Evolutionary conservation across 148 eudicot genomes (phyloP), one percentile per base, ranked within the genome.

Genomic region (Dysphania ambrosioides): DNA sequence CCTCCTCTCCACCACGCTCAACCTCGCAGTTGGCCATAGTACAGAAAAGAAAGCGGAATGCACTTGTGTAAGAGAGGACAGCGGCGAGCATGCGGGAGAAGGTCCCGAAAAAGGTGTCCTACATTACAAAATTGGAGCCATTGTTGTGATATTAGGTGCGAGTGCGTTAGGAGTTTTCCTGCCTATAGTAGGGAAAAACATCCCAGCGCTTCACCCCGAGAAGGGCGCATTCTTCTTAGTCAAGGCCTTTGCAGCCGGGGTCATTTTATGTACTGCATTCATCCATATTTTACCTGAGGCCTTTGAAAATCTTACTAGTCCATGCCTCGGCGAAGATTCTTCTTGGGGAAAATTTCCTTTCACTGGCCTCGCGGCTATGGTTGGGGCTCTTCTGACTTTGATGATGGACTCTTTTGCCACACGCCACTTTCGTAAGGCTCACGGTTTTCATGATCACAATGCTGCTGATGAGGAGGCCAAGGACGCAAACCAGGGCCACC

Each of bases 211-310:
- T 1, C 27, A 57, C 4, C 87, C 87, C 0, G 78, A 55, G 12
- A 80, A 73, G 30, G 74, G 75, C 15, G n/a, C 75, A 8, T 85
- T 85, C 68, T 83, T 38, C 76, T 30, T 80, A 2, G 72, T 85
- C 0, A 85, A 85, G 58, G 72, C 86, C 2, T 85, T 85, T 6
- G 86, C 88, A 8, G 86, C 82, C 0, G 88, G 88, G 5, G 86
- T 85, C 2, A 85, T 85, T 27, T 23, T 85, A 2, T 72, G 83
- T 19, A 83, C 88, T 0, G 88, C 85, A 0, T 80, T 73, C 21
- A 74, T 85, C 3, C 88, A 83, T 53, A 62, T 83, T 5, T 31
- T 80, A 11, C 88, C 88, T 0, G 86, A 85, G 23, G 82, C 86
- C 0, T 82, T 75, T 36, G 78, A 78, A 9, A 40, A 24, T 24